These are phyloP conservation scores for Colletotrichum paranaense DNA, from an alignment of 2,329 filamentous ascomycete species.

Conservation along the genomic window DNA sequence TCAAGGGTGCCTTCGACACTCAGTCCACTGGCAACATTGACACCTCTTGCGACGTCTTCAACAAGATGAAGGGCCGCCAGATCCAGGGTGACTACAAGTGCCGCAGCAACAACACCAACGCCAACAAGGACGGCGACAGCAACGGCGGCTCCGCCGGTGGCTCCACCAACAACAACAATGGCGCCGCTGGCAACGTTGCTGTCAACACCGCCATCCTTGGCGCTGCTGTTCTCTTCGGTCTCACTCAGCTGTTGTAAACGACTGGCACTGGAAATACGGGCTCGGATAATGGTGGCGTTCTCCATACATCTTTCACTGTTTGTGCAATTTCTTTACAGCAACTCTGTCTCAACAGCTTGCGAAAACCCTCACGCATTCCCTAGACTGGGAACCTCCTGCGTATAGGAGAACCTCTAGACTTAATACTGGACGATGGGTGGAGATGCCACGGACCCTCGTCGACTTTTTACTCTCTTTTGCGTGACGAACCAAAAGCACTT, in stretches of 20 bases:
- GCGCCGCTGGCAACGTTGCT: conserved; percentile 56
- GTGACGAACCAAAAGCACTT: conserved; percentile 33
- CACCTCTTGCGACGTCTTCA: conserved; percentile 65
- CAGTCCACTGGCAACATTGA: conserved; percentile 72
- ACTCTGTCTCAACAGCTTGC: conserved; percentile 32
- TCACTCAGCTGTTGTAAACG: conserved; percentile 65
- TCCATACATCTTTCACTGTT: conserved; percentile 37
- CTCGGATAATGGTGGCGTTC: conserved; percentile 38
- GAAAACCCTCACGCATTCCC: conserved; percentile 25
- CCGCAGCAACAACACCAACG: conserved; percentile 61
- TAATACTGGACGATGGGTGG: conserved; percentile 49
- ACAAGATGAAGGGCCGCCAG: conserved; percentile 52
- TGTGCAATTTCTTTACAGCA: conserved; percentile 34
- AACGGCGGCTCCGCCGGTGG: conserved; percentile 44
- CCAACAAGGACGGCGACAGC: conserved; percentile 58
- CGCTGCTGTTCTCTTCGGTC: conserved; percentile 57
- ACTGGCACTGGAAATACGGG: conserved; percentile 12
- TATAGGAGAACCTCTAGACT: conserved; percentile 56
- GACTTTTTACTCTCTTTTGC: conserved; percentile 43
- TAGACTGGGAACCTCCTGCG: conserved; percentile 43
- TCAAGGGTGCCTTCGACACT: conserved; percentile 79
- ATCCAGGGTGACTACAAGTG: conserved; percentile 64
- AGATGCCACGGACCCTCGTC: conserved; percentile 35
- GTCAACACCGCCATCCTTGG: conserved; percentile 61
- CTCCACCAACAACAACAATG: conserved; percentile 45